Conservation (phyloP, 176 grass and related monocot genomes). For the Bothriochloa decipiens region DNA sequence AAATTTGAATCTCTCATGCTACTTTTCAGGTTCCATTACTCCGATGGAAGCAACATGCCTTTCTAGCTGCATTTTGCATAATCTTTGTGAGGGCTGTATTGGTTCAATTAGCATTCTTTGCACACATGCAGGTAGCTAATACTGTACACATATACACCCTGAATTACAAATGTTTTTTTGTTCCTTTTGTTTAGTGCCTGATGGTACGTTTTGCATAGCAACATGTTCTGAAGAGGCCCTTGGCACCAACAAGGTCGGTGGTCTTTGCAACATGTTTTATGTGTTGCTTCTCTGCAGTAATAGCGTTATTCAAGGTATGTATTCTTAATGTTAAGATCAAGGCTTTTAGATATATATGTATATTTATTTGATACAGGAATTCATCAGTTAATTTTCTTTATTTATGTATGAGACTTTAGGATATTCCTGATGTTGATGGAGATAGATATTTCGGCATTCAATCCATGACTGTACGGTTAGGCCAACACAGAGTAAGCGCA, state of each 20-base stretch:
- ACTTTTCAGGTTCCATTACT: slow-evolving; percentile 66
- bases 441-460: slow-evolving; percentile 76
- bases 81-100: slow-evolving; percentile 76
- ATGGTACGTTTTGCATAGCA: slow-evolving; percentile 53
- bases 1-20: background rate
- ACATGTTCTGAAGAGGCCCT: slow-evolving; percentile 77
- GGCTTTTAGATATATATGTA: background rate
- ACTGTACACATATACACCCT: background rate
- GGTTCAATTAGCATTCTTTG: slow-evolving; percentile 82
- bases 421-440: slow-evolving; percentile 86
- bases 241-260: slow-evolving; percentile 59
- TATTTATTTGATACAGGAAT: background rate
- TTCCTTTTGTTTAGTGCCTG: slow-evolving; percentile 30
- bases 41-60: slow-evolving; percentile 73
- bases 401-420: slow-evolving; percentile 47
- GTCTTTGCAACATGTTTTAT: slow-evolving; percentile 80
- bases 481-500: slow-evolving; percentile 63
- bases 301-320: slow-evolving; percentile 91
- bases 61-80: slow-evolving; percentile 81
- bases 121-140: slow-evolving; percentile 80
- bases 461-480: slow-evolving; percentile 75
- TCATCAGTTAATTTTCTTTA: background rate
- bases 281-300: slow-evolving; percentile 88
- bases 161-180: background rate
- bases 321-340: background rate